Evolutionary conservation across 2,329 filamentous ascomycete genomes (phyloP).

Genomic region (Fusarium ambrosium): DNA sequence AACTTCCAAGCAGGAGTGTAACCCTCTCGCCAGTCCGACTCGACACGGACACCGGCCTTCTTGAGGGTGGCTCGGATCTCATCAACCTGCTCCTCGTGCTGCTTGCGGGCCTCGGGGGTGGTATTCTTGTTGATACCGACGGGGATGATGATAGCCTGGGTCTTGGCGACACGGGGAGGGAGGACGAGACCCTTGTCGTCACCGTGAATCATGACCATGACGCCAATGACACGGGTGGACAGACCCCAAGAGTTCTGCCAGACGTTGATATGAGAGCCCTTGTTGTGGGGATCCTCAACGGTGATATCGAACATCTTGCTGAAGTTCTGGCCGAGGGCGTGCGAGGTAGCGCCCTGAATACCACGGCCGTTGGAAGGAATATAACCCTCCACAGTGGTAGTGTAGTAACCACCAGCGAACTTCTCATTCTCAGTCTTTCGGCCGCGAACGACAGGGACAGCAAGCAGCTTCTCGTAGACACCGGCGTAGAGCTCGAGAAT

Average conservation of each 20-base stretch:
- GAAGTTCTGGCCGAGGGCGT: constrained; percentile 97
- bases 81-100: constrained; percentile 82
- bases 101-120: constrained; percentile 80
- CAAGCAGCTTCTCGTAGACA: constrained; percentile 93
- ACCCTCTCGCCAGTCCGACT: constrained; percentile 87
- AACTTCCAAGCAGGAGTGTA: constrained; percentile 99
- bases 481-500: constrained; percentile 94
- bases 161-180: constrained; percentile 88
- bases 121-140: constrained; percentile 94
- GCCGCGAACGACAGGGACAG: constrained; percentile 93
- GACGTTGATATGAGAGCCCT: constrained; percentile 84
- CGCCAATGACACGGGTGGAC: constrained; percentile 95
- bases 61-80: constrained; percentile 77
- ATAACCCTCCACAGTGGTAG: constrained; percentile 96
- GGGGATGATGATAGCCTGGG: constrained; percentile 89
- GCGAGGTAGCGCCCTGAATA: constrained; percentile 95
- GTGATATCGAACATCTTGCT: constrained; percentile 99
- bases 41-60: constrained; percentile 80
- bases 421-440: constrained; percentile 98
- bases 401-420: constrained; percentile 96
- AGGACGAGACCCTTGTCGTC: constrained; percentile 96
- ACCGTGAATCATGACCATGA: constrained; percentile 98
- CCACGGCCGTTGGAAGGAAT: constrained; percentile 95
- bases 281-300: constrained; percentile 89
- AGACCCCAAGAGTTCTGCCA: constrained; percentile 99